Conservation (phyloP, 495 filamentous ascomycete species). For the Xylaria castorea region DNA sequence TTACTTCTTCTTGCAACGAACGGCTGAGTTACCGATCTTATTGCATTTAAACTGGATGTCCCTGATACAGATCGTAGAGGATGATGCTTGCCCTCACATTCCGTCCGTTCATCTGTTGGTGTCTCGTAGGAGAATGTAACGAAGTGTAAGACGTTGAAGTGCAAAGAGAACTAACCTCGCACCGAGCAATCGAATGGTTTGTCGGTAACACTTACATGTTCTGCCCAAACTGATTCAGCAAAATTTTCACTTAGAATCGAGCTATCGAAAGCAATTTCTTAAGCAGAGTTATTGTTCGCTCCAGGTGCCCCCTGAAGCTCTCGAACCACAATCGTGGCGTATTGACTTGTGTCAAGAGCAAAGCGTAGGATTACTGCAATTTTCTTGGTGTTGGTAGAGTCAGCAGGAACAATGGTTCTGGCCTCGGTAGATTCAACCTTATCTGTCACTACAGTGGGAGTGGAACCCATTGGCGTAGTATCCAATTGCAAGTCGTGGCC, state of each 20-base stretch:
- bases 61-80: not conserved
- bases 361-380: slow-evolving; percentile 86
- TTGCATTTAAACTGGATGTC: not conserved
- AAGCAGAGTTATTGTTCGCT: slow-evolving; percentile 10
- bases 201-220: not conserved
- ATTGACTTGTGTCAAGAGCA: slow-evolving; percentile 83
- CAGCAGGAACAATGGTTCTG: slow-evolving; percentile 2
- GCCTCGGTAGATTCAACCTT: not conserved
- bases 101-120: not conserved
- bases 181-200: not conserved
- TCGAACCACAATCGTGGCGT: slow-evolving; percentile 91
- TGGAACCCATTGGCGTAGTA: not conserved
- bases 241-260: not conserved
- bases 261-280: not conserved
- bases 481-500: not conserved
- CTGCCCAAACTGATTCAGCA: not conserved
- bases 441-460: not conserved
- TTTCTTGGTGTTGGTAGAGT: slow-evolving; percentile 53
- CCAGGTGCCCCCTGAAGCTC: slow-evolving; percentile 62
- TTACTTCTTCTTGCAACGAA: not conserved
- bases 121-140: not conserved
- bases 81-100: not conserved
- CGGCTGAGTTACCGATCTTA: not conserved
- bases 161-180: not conserved
- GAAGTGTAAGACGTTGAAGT: not conserved